Conservation (phyloP, 2,329 filamentous ascomycete genomes). For the Colletotrichum sidae region DNA sequence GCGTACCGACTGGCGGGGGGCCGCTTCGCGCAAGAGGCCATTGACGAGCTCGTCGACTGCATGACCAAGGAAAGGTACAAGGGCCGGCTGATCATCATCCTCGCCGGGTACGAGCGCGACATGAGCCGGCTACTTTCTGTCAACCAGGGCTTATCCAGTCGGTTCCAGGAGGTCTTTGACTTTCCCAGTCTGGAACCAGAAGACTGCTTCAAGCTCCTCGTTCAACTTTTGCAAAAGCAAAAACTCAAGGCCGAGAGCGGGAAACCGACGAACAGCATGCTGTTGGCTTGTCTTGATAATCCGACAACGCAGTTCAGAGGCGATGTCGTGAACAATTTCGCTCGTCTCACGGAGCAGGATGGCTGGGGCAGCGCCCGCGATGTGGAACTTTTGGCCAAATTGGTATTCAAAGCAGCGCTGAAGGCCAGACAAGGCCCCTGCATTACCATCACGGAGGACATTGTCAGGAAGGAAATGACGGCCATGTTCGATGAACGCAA, state of each 20-base stretch:
- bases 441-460: conserved; percentile 38
- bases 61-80: conserved; percentile 67
- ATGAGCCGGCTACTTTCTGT: conserved; percentile 72
- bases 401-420: conserved; percentile 57
- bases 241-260: conserved; percentile 45
- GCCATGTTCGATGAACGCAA: conserved; percentile 41
- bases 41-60: conserved; percentile 65
- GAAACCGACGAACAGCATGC: conserved; percentile 35
- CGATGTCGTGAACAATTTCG: conserved; percentile 50
- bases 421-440: conserved; percentile 34
- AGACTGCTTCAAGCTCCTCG: conserved; percentile 59
- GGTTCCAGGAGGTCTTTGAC: conserved; percentile 71
- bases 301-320: conserved; percentile 35
- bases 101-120: conserved; percentile 76
- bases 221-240: conserved; percentile 43
- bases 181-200: conserved; percentile 61
- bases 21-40: conserved; percentile 66
- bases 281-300: conserved; percentile 42
- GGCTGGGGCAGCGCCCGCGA: conserved; percentile 75
- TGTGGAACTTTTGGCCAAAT: conserved; percentile 64
- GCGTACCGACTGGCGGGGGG: conserved; percentile 74
- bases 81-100: conserved; percentile 72
- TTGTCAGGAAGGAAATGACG: conserved; percentile 38
- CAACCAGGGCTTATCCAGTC: conserved; percentile 72
- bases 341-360: conserved; percentile 52